Conservation (phyloP, 2,329 filamentous ascomycete genomes). For the Keithomyces neogunnii region DNA sequence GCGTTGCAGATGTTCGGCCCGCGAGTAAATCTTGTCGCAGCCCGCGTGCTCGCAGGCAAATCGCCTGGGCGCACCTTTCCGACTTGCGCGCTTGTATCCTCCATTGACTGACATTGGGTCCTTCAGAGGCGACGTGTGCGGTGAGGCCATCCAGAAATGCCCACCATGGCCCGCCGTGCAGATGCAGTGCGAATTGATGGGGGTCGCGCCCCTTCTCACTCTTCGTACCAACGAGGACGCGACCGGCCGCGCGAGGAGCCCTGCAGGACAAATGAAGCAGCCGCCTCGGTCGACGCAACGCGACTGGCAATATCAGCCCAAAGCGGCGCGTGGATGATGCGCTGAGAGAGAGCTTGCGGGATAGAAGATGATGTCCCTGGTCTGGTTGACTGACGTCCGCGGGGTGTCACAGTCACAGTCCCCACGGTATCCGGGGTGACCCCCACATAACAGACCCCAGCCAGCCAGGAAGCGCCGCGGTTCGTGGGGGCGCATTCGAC, state of each 20-base stretch:
- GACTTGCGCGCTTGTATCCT: conserved; percentile 42
- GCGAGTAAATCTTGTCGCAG: conserved; percentile 73
- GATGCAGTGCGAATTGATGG: no score
- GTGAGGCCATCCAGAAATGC: conserved; percentile 14
- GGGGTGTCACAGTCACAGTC: conserved; percentile 6
- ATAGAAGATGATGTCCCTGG: background rate
- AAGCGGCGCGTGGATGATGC: background rate
- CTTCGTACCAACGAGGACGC: no score
- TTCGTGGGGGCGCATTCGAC: conserved; percentile 1
- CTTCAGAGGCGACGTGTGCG: conserved; percentile 8
- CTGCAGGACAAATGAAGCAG: background rate
- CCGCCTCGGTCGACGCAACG: background rate
- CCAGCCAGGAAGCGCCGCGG: background rate
- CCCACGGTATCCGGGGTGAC: conserved; percentile 10
- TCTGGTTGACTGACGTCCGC: conserved; percentile 3
- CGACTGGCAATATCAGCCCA: background rate
- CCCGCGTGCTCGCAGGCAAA: conserved; percentile 60
- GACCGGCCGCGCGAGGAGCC: background rate
- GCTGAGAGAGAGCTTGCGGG: background rate
- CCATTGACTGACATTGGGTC: conserved; percentile 2
- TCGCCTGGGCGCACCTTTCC: conserved; percentile 39
- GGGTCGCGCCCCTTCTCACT: no score
- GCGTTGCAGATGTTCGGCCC: conserved; percentile 72
- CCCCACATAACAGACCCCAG: conserved; percentile 7
- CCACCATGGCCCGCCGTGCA: background rate